Evolutionary conservation across 2,329 filamentous ascomycete species (phyloP), one percentile per base, ranked within the genome.

Genomic region (Fusarium phyllophilum): DNA sequence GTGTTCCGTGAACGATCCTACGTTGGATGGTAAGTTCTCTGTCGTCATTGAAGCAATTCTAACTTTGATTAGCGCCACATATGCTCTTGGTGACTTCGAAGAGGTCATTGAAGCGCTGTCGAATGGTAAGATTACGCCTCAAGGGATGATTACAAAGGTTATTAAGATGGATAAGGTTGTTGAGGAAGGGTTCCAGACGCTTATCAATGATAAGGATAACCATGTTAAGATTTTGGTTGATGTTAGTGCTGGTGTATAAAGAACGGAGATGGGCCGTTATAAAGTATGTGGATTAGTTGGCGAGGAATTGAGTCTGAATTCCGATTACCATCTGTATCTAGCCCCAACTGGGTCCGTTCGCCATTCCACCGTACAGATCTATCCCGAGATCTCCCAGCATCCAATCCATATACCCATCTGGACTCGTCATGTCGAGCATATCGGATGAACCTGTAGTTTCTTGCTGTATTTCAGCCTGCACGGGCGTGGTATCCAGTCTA

Each of bases 141-240:
- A 65, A 20, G 67, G 58, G 4, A 70, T 70, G 67, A 70, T 70
- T 11, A 70, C 67, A 3, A 70, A 70, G 51, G 66, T 70, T 6
- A 70, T 70, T 0, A 70, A 70, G n/a, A 70, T 70, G 67, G 45
- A 70, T 5, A 41, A 65, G 45, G 59, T 70, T 20, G 67, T 70
- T 7, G 67, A 70, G 3, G 66, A 70, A 18, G 67, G 67, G 1
- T 70, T 70, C 7, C 52, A 45, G 6, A 58, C 67, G 1, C 66
- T 70, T 1, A 65, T 70, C 1, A 38, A 70, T 17, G 66, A 70
- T 5, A 70, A 70, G 6, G 66, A 70, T 6, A 70, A 70, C 2
- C 67, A 70, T 15, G 67, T 70, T 6, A 70, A 70, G 58, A 70
- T 70, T 14, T 17, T 70, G 31, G 67, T 70, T 5, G 66, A 70